Conservation (phyloP, 371 early-diverging fungal species). For the Ordospora pajunii region DNA sequence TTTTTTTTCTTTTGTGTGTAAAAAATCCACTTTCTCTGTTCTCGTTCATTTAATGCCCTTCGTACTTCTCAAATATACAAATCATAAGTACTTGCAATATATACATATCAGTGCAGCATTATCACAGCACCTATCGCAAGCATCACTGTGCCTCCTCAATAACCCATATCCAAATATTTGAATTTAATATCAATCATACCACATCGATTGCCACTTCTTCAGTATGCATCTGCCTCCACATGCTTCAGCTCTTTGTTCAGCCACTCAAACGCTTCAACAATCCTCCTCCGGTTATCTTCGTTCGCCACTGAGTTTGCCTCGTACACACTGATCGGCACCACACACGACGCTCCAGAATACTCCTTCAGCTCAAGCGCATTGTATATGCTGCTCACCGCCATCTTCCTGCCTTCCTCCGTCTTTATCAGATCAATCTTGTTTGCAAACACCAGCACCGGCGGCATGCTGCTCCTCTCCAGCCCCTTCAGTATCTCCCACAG, state of each 20-base stretch:
- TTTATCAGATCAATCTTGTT: slow-evolving; percentile 49
- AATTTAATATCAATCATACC: too few species aligned
- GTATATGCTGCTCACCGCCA: neutral
- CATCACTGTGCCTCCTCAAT: too few species aligned
- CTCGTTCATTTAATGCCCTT: too few species aligned
- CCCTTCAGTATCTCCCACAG: slow-evolving; percentile 49
- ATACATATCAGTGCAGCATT: neutral
- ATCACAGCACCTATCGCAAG: neutral
- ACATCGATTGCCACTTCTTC: too few species aligned
- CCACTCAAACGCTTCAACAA: slow-evolving; percentile 45
- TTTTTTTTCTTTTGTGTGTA: too few species aligned
- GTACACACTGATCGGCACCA: slow-evolving; percentile 21
- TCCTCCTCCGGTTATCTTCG: slow-evolving; percentile 4
- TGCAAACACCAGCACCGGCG: slow-evolving; percentile 43
- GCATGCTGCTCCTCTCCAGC: slow-evolving; percentile 34
- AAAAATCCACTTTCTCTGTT: too few species aligned
- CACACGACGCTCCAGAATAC: slow-evolving; percentile 13
- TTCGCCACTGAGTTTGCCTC: neutral
- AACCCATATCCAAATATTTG: too few species aligned
- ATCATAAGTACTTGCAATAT: neutral
- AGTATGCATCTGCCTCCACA: neutral
- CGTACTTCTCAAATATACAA: neutral
- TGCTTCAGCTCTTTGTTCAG: slow-evolving; percentile 30
- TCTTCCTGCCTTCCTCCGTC: slow-evolving; percentile 1
- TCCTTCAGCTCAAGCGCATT: slow-evolving; percentile 16